Evolutionary conservation across 2,329 filamentous ascomycete genomes (phyloP).

Genomic region (Diaporthe citriasiana): DNA sequence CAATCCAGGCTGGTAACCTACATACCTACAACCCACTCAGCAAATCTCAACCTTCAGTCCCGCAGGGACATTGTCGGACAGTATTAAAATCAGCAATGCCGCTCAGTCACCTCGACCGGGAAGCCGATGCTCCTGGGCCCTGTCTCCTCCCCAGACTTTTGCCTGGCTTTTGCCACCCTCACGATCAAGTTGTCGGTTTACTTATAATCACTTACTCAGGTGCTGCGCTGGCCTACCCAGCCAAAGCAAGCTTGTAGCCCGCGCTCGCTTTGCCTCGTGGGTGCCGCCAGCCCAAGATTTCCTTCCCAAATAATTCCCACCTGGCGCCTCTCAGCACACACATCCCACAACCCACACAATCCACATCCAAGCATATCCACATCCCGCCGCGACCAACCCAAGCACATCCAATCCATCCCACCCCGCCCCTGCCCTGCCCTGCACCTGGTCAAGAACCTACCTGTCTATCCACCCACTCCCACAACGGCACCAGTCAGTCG

Average conservation of each 20-base stretch:
- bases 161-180: slow-evolving; percentile 18
- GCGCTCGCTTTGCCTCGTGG: slow-evolving; percentile 10
- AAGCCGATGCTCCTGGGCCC: not conserved
- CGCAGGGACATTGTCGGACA: not conserved
- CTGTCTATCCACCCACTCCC: not conserved
- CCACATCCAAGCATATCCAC: slow-evolving; percentile 26
- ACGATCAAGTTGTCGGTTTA: not conserved
- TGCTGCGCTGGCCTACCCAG: not conserved
- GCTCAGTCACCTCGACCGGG: not conserved
- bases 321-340: not conserved
- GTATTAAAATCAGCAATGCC: slow-evolving; percentile 2
- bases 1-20: not conserved
- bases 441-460: slow-evolving; percentile 2
- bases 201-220: slow-evolving; percentile 18
- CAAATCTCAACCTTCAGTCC: not conserved
- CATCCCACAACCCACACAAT: slow-evolving; percentile 1
- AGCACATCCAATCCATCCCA: not conserved
- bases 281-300: not conserved
- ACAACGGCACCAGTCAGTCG: slow-evolving; percentile 7
- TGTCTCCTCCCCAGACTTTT: not conserved
- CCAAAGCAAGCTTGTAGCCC: too few species aligned
- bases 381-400: slow-evolving; percentile 14
- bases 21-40: not conserved
- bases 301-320: slow-evolving; percentile 12
- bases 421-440: not conserved